Evolutionary conservation across 441 rosid species (phyloP).

Genomic region (Bruguiera hainesii): DNA sequence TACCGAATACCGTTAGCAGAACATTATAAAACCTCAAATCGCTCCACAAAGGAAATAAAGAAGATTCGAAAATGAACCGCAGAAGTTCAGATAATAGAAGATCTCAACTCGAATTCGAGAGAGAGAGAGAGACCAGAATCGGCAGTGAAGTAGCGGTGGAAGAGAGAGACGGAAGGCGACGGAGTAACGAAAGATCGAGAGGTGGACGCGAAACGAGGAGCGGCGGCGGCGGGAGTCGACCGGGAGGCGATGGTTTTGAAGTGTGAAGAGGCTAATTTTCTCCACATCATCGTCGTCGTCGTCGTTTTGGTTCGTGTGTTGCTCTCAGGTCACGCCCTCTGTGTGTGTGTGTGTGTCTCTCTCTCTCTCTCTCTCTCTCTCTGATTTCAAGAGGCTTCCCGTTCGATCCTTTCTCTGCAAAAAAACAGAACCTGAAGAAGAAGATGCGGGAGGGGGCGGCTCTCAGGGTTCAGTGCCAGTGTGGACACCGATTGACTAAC

Average conservation of each 20-base stretch:
- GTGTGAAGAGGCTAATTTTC: constrained; percentile 57
- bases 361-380: no score
- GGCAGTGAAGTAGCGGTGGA: constrained; percentile 46
- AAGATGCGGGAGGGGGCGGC: no score
- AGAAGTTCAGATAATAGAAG: neutral
- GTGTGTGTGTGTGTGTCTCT: no score
- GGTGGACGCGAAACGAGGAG: constrained; percentile 28
- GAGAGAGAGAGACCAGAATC: constrained; percentile 48
- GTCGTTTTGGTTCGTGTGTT: constrained; percentile 14
- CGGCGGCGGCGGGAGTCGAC: constrained; percentile 26
- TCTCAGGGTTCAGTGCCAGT: no score
- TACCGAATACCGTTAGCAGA: no score
- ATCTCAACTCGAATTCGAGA: neutral
- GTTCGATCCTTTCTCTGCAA: no score
- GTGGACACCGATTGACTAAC: no score
- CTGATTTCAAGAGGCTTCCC: no score
- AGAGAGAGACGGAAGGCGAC: constrained; percentile 28
- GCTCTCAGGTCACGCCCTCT: constrained; percentile 42
- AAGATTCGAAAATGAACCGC: no score
- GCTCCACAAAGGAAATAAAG: no score
- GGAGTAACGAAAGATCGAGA: constrained; percentile 31
- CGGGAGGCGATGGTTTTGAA: constrained; percentile 64
- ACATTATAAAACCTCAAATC: no score
- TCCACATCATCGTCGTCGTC: constrained; percentile 78
- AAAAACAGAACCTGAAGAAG: no score